phyloP scores from a whole-genome alignment of 2,329 filamentous ascomycete genomes.

The Calonectria pauciramosa region DNA sequence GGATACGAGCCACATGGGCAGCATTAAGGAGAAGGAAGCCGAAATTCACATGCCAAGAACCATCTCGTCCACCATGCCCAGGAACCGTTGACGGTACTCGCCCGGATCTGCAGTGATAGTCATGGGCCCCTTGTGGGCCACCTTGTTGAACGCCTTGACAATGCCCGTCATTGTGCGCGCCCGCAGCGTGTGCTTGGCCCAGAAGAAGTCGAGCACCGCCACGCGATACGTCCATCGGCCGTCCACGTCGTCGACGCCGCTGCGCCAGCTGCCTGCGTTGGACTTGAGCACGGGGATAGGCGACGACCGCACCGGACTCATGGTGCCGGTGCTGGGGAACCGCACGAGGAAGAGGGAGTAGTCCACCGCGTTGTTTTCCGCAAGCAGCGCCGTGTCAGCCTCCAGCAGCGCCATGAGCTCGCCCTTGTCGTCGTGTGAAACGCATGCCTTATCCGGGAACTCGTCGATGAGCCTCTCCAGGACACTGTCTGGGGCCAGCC shows the following conservation, averaged over 20 bases:
- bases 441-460: slow-evolving; percentile 75
- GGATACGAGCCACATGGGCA: not conserved
- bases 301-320: slow-evolving; percentile 5
- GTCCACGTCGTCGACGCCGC: slow-evolving; percentile 71
- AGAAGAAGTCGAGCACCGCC: slow-evolving; percentile 82
- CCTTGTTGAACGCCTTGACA: slow-evolving; percentile 73
- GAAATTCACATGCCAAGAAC: slow-evolving; percentile 50
- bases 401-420: slow-evolving; percentile 68
- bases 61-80: slow-evolving; percentile 63
- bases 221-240: slow-evolving; percentile 77
- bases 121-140: slow-evolving; percentile 78
- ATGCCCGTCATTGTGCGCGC: slow-evolving; percentile 76
- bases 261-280: slow-evolving; percentile 65
- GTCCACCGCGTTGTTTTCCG: slow-evolving; percentile 76
- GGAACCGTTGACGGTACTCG: slow-evolving; percentile 73
- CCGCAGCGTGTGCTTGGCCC: slow-evolving; percentile 79
- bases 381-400: slow-evolving; percentile 74
- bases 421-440: slow-evolving; percentile 68
- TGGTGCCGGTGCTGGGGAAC: slow-evolving; percentile 38
- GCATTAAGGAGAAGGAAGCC: not conserved
- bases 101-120: slow-evolving; percentile 78
- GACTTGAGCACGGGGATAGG: slow-evolving; percentile 56
- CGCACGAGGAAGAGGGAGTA: slow-evolving; percentile 82
- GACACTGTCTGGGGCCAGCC: slow-evolving; percentile 73
- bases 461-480: slow-evolving; percentile 76